These are phyloP conservation scores for Phytopythium litorale DNA, from an alignment of 352 stramenopile genomes.

Conservation along the genomic window DNA sequence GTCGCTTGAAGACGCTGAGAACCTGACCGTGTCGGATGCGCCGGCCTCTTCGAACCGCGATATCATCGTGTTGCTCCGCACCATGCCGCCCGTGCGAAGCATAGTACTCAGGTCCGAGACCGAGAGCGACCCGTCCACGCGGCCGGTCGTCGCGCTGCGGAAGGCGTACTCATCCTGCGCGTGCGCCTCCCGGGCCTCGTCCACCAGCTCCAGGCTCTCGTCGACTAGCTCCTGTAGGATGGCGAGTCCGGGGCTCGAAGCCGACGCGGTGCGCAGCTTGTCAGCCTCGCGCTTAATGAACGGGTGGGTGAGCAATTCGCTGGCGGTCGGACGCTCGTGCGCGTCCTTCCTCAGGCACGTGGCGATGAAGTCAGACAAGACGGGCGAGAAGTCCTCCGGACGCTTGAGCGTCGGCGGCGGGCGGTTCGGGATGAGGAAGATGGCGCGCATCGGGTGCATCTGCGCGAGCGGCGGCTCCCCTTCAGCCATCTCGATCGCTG, in stretches of 20 bases:
- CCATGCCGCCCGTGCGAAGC: conserved; percentile 33
- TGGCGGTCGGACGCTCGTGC: conserved; percentile 36
- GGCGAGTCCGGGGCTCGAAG: conserved; percentile 29
- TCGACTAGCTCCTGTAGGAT: conserved; percentile 72
- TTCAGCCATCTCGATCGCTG: conserved; percentile 87
- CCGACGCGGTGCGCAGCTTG: conserved; percentile 22
- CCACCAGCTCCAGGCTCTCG: conserved; percentile 60
- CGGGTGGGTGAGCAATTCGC: conserved; percentile 47
- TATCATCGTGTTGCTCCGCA: conserved; percentile 10
- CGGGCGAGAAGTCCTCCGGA: conserved; percentile 33
- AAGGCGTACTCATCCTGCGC: conserved; percentile 56
- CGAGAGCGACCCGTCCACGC: conserved; percentile 53
- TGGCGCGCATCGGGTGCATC: conserved; percentile 85
- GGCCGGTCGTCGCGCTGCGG: conserved; percentile 42
- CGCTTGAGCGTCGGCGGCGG: conserved; percentile 46
- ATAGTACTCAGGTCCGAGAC: conserved; percentile 67
- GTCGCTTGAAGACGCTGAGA: conserved; percentile 16
- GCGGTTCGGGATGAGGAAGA: conserved; percentile 78
- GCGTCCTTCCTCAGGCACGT: conserved; percentile 69
- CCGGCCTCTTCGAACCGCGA: conserved; percentile 9
- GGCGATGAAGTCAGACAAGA: conserved; percentile 57
- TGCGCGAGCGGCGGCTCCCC: conserved; percentile 79
- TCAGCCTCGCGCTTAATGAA: conserved; percentile 65
- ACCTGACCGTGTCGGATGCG: conserved; percentile 25
- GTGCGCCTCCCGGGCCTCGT: conserved; percentile 40